Percentiles rank a stretch among this genome's conserved stretches.
Conservation (phyloP, 176 grass and related monocot genomes). For the Cenchrus fungigraminus region DNA sequence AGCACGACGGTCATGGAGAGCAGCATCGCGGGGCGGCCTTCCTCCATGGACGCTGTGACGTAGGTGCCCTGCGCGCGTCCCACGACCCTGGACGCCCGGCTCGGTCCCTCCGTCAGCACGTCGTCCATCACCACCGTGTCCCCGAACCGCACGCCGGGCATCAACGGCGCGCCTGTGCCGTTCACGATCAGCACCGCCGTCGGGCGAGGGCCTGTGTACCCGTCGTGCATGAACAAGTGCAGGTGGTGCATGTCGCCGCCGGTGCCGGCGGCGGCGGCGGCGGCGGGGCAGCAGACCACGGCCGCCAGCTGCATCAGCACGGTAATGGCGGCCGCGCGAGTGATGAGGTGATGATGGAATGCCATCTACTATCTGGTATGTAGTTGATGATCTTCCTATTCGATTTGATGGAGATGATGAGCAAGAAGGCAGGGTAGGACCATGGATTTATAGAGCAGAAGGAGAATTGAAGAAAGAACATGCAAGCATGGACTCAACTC, state of each 20-base stretch:
- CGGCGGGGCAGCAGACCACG: not conserved
- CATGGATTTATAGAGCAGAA: too few relatives aligned
- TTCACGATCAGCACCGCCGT: not conserved
- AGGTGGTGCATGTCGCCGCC: not conserved
- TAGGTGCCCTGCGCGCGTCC: slow-evolving; percentile 5
- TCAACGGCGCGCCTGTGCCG: not conserved
- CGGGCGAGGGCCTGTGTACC: not conserved
- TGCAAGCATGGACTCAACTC: too few relatives aligned
- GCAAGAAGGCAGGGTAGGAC: too few relatives aligned
- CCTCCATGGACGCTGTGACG: not conserved
- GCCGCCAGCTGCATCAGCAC: too few relatives aligned
- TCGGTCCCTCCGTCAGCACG: not conserved
- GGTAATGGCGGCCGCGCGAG: too few relatives aligned
- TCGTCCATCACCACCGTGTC: slow-evolving; percentile 1
- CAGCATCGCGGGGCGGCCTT: not conserved
- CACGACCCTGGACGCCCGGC: not conserved
- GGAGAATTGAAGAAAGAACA: too few relatives aligned
- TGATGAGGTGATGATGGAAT: too few relatives aligned
- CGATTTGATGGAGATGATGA: too few relatives aligned
- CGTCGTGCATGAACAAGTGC: slow-evolving; percentile 21
- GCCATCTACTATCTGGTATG: too few relatives aligned
- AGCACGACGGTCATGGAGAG: slow-evolving; percentile 12
- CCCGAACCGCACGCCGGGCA: not conserved
- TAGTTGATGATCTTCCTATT: too few relatives aligned
- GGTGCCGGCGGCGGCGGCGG: not conserved